Evolutionary conservation across 148 eudicot species (phyloP).

Genomic region (Rhododendron ovatum): DNA sequence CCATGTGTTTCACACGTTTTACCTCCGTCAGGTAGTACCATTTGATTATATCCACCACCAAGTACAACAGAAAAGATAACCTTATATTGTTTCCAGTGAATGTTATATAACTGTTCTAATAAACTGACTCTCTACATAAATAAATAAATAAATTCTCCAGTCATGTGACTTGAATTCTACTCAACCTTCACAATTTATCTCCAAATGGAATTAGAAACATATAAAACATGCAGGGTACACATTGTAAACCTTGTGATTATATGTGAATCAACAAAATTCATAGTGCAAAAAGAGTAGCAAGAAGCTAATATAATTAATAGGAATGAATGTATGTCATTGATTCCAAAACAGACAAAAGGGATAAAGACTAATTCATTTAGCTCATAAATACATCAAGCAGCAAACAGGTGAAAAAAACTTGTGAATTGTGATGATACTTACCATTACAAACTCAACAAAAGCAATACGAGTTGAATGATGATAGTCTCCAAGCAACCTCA

Average conservation of each 20-base stretch:
- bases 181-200: neutral
- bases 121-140: neutral
- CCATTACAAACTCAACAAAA: slow-evolving; percentile 87
- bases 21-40: neutral
- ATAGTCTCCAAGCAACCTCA: slow-evolving; percentile 97
- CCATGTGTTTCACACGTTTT: neutral
- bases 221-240: neutral
- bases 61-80: neutral
- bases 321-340: neutral
- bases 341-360: neutral
- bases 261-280: neutral
- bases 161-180: neutral
- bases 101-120: neutral
- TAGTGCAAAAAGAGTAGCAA: neutral
- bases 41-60: neutral
- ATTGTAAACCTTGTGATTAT: neutral
- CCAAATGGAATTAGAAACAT: neutral
- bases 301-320: neutral
- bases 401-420: neutral
- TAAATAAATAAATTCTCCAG: neutral
- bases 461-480: slow-evolving; percentile 95
- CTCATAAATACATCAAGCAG: slow-evolving; percentile 1
- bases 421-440: slow-evolving; percentile 23
- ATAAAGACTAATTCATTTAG: neutral
- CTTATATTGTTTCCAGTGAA: neutral